A percentile compares a stretch with the other conserved stretches of the same genome.
Evolutionary conservation across 2,329 filamentous ascomycete species (phyloP).

Genomic region (Rosellinia necatrix): DNA sequence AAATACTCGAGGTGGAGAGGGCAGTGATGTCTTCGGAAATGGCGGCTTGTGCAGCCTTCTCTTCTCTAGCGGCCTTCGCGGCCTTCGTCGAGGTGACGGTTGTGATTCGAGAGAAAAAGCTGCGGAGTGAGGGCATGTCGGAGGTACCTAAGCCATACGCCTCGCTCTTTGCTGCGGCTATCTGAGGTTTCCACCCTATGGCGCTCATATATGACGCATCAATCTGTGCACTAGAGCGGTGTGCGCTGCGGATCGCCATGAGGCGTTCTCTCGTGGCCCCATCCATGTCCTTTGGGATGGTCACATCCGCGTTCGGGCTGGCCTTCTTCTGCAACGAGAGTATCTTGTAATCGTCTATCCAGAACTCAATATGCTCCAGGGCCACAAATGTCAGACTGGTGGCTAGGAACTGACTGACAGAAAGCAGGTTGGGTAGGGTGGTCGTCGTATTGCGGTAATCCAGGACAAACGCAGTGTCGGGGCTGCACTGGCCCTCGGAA

Average conservation of each 20-base stretch:
- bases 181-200: conserved; percentile 77
- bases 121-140: conserved; percentile 68
- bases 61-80: conserved; percentile 64
- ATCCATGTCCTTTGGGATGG: conserved; percentile 78
- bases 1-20: conserved; percentile 77
- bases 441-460: conserved; percentile 91
- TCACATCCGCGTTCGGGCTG: conserved; percentile 73
- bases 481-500: conserved; percentile 66
- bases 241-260: conserved; percentile 83
- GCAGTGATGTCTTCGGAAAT: conserved; percentile 74
- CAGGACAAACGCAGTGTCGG: conserved; percentile 88
- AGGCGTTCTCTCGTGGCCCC: conserved; percentile 82
- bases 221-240: conserved; percentile 87
- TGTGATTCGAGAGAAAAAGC: conserved; percentile 81
- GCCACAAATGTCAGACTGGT: conserved; percentile 96
- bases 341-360: conserved; percentile 85
- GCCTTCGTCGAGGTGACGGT: conserved; percentile 55
- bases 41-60: conserved; percentile 64
- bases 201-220: conserved; percentile 88
- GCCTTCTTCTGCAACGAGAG: conserved; percentile 81
- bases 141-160: conserved; percentile 54
- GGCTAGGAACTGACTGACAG: conserved; percentile 87
- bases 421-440: conserved; percentile 82
- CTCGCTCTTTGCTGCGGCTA: conserved; percentile 51
- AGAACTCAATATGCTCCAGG: conserved; percentile 84